phyloP scores from a whole-genome alignment of 129 eudicot genomes.

The Lactuca sativa region DNA sequence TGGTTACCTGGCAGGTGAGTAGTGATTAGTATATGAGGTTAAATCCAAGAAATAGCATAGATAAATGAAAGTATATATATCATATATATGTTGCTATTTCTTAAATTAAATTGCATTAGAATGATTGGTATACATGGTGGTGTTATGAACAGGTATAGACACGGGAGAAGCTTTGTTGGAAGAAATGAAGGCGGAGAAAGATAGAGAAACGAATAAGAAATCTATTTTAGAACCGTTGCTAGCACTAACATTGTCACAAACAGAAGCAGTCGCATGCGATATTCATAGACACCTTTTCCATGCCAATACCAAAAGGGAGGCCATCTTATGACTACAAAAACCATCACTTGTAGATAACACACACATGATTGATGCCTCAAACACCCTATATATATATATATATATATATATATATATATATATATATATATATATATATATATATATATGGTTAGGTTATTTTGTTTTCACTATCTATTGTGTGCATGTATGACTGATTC shows the following conservation, averaged over 20 bases:
- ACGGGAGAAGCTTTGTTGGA: conserved; percentile 59
- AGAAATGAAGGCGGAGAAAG: conserved; percentile 50
- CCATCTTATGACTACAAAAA: conserved; percentile 56
- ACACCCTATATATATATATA: neutral
- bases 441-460: no score
- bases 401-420: no score
- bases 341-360: neutral
- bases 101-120: no score
- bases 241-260: conserved; percentile 49
- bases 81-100: neutral
- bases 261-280: conserved; percentile 54
- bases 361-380: neutral
- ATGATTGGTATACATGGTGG: no score
- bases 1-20: conserved; percentile 78
- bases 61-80: no score
- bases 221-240: conserved; percentile 53
- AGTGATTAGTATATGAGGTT: neutral
- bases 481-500: no score
- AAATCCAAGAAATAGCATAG: neutral
- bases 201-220: conserved; percentile 37
- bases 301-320: conserved; percentile 46
- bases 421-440: no score
- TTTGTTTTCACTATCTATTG: no score
- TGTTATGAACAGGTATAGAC: conserved; percentile 59
- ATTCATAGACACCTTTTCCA: conserved; percentile 51